phyloP scores from a whole-genome alignment of 2,329 filamentous ascomycete species.

The Ophiostoma triangulosporum region DNA sequence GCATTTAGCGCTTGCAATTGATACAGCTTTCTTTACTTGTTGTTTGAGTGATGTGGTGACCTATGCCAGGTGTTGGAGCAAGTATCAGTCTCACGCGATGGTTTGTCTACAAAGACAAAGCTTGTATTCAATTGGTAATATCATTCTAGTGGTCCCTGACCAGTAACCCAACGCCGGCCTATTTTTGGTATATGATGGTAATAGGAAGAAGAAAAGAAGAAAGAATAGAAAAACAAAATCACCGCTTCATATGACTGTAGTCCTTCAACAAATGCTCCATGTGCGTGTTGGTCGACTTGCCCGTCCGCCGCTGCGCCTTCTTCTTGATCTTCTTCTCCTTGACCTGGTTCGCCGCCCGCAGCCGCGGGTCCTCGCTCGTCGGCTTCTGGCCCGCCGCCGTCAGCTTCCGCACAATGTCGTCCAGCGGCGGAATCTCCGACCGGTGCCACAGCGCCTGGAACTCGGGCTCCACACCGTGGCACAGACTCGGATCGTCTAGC shows the following conservation, averaged over 20 bases:
- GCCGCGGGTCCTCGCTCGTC: conserved; percentile 62
- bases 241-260: conserved; percentile 38
- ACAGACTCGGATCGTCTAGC: conserved; percentile 70
- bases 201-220: neutral
- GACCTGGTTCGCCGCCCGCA: conserved; percentile 40
- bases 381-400: conserved; percentile 69
- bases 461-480: conserved; percentile 63
- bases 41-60: too few species aligned
- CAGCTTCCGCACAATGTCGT: conserved; percentile 65
- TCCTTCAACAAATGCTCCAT: conserved; percentile 75
- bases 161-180: neutral
- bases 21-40: neutral
- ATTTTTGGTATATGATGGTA: neutral
- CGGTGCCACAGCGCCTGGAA: conserved; percentile 76
- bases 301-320: conserved; percentile 48
- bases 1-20: neutral
- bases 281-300: conserved; percentile 77
- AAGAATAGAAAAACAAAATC: conserved; percentile 12
- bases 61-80: too few species aligned
- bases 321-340: conserved; percentile 64
- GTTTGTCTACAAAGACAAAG: too few species aligned
- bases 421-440: conserved; percentile 59
- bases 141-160: neutral
- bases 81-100: too few species aligned
- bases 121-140: neutral